Evolutionary conservation across 2,329 filamentous ascomycete species (phyloP), one percentile per base, ranked within the genome.

Genomic region (Claviceps citrina): DNA sequence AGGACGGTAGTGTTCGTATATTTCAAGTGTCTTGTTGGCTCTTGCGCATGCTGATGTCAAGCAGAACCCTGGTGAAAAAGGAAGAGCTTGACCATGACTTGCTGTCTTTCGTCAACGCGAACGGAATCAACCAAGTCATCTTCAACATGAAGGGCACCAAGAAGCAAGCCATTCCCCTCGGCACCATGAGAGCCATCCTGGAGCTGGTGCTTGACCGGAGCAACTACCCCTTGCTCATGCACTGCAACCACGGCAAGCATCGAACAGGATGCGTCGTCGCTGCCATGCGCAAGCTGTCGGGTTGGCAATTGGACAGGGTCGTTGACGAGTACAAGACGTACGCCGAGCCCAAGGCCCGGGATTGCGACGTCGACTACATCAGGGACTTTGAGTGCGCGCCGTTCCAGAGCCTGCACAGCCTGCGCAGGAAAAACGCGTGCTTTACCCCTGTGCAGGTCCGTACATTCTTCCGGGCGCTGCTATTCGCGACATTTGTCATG

Each of bases 241-340:
- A 95, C 59, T 95, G 87, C 69, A 95, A 94, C 55, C 87, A 93
- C 50, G 87, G 87, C 55, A 91, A 84, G 71, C 87, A 95, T 55
- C 81, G 87, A 43, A 94, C 87, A 15, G 87, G 87, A 18, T 94
- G 86, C 54, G 80, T 91, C n/a, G 72, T 87, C 36, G 87, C 77
- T 15, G 78, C 82, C 42, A 70, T 93, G 46, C 78, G 86, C 46
- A 84, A 82, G 55, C 61, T 83, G 10, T 71, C 76, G 12, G 76
- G 81, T 12, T 84, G 82, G 77, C 64, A 75, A 15, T 56, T 76
- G 1, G 57, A 69, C 1, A 62, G 65, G 13, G 73, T 83, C 27
- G 58, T 91, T 27, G 67, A 74, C 38, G 87, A 95, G 58, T 94
- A 93, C 62, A 65, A 68, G 46, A 62, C 64, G 1, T 87, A 78